Conservation (phyloP, 1,284 basidiomycete genomes). For the Melampsora larici-populina region DNA sequence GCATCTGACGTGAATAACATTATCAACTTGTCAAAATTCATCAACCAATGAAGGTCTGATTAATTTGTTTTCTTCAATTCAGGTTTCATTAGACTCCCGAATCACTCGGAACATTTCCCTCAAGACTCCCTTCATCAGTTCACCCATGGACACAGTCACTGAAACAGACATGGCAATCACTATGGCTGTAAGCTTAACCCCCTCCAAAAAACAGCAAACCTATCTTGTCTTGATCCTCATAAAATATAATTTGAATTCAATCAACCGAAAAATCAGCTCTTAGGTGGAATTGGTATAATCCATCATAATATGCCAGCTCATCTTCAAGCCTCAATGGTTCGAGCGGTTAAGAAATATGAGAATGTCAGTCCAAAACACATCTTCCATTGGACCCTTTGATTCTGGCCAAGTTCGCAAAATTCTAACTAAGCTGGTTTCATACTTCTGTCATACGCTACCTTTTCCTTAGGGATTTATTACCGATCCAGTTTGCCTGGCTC, state of each 20-base stretch:
- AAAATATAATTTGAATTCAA: too few relatives aligned
- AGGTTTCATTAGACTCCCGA: constrained; percentile 76
- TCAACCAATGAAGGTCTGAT: constrained; percentile 2
- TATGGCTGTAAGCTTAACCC: constrained; percentile 64
- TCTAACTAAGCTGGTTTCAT: background rate
- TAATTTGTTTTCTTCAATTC: constrained; percentile 48
- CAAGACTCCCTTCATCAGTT: constrained; percentile 95
- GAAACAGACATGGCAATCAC: constrained; percentile 96
- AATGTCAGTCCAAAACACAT: constrained; percentile 16
- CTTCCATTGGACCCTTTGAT: background rate
- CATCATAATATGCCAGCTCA: constrained; percentile 91
- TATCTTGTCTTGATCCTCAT: background rate
- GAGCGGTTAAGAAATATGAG: constrained; percentile 79
- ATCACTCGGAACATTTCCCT: constrained; percentile 88
- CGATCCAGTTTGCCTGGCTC: constrained; percentile 82
- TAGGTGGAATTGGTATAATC: constrained; percentile 96
- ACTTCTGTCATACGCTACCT: background rate
- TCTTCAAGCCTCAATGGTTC: constrained; percentile 92
- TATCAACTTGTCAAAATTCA: too few relatives aligned
- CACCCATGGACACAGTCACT: constrained; percentile 99
- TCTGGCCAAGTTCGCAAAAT: background rate
- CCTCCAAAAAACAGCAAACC: background rate
- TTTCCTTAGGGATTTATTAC: constrained; percentile 95
- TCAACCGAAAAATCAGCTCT: constrained; percentile 60
- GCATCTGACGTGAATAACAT: constrained; percentile 57